Base-by-base conservation (phyloP, 73 alveolate genomes). In the Blepharisma japonicum region DNA sequence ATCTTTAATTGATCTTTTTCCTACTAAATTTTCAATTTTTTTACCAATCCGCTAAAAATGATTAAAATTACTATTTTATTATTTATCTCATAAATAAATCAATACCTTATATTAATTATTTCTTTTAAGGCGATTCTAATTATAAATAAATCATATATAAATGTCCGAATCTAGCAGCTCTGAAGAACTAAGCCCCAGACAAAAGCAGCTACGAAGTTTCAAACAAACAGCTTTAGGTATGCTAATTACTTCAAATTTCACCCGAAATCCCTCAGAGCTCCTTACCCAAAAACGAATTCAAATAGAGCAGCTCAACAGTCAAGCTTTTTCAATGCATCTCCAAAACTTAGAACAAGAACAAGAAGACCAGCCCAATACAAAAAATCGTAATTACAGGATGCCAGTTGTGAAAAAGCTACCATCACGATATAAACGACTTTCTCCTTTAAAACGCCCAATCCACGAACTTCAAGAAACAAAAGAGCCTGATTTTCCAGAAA, bases 401-500 rank as follows among this genome's bases (percentile, higher is more conserved):
- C 74, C 74, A 14, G 4, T 61, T 25, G 23, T 61, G 2, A n/a
- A 39, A 20, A 39, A 2, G 14, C 47, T 61, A 1, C 49, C 46
- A 14, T 61, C 74, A 32, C 42, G 42, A 32, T 32, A 32, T 25
- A 61, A 61, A 61, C 74, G 18, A 20, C 1, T 9, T 14, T 53
- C n/a, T 20, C n/a, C n/a, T 14, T 14, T 14, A 11, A 39, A 61
- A 11, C 14, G 47, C 38, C 39, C 50, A 8, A 2, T 48, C 14
- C 14, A 11, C 46, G 74, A 61, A 1, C 18, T 61, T 0, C 74
- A 61, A 25, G 18, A n/a, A 8, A 14, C 23, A 25, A 14, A 11
- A 53, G 67, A 53, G n/a, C n/a, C n/a, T 14, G 14, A n/a, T 25
- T 61, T 61, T 39, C 74, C 74, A 20, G 74, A 61, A 11, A 20